phyloP scores from a whole-genome alignment of 371 early-diverging fungal species.

The Saksenaea vasiformis region DNA sequence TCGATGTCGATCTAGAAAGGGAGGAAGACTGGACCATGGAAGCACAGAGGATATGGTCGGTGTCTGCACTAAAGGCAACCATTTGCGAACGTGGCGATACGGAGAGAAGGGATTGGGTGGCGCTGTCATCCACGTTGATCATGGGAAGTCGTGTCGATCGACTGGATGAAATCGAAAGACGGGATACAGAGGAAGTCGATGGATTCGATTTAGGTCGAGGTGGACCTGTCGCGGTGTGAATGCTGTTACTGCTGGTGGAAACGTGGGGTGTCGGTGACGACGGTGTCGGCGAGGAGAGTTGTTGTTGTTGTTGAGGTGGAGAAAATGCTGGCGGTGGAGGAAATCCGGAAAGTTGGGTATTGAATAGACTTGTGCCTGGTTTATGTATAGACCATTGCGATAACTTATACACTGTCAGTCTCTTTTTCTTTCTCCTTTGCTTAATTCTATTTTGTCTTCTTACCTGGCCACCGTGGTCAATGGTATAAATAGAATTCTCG shows the following conservation, averaged over 20 bases:
- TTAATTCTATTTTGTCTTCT: not conserved
- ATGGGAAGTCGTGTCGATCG: slow-evolving; percentile 24
- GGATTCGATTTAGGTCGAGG: slow-evolving; percentile 25
- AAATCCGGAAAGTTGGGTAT: slow-evolving; percentile 35
- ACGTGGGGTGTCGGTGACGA: not conserved
- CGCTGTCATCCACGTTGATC: slow-evolving; percentile 29
- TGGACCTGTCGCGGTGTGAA: slow-evolving; percentile 6
- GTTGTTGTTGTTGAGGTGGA: slow-evolving; percentile 16
- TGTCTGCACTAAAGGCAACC: slow-evolving; percentile 52
- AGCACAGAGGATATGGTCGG: slow-evolving; percentile 46
- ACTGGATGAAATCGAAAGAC: slow-evolving; percentile 25
- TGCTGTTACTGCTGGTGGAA: slow-evolving; percentile 5
- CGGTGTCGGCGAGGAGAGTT: slow-evolving; percentile 8
- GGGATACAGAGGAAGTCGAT: slow-evolving; percentile 30
- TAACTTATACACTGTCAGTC: slow-evolving; percentile 19
- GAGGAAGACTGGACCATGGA: slow-evolving; percentile 14
- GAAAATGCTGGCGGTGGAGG: slow-evolving; percentile 34
- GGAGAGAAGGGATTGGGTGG: slow-evolving; percentile 37
- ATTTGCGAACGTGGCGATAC: slow-evolving; percentile 43
- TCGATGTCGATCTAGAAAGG: slow-evolving; percentile 10
- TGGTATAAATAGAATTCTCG: slow-evolving; percentile 62
- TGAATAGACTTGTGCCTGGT: slow-evolving; percentile 43
- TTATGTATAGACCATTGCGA: slow-evolving; percentile 62
- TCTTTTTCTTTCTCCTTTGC: not conserved
- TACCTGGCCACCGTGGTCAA: slow-evolving; percentile 52